These are phyloP conservation scores for Suillus luteus DNA, from an alignment of 768 basidiomycete species.

Conservation along the genomic window DNA sequence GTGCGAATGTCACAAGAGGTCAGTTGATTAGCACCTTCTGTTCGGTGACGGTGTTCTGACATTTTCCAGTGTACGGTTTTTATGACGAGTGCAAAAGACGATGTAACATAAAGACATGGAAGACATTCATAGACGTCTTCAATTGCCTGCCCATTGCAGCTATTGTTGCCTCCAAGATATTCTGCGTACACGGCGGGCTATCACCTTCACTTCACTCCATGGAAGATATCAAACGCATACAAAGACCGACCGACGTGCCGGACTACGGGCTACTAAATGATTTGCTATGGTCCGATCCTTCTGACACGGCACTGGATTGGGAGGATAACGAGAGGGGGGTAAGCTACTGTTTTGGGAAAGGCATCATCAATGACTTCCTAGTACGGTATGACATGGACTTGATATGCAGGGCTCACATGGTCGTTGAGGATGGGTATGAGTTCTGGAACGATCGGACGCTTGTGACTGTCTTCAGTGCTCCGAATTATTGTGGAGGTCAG, in stretches of 20 bases:
- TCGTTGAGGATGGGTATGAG: conserved; percentile 98
- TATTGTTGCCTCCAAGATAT: conserved; percentile 98
- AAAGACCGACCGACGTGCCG: conserved; percentile 96
- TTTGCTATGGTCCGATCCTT: conserved; percentile 97
- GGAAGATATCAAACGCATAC: conserved; percentile 99
- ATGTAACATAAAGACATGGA: conserved; percentile 99
- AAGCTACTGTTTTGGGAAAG: conserved; percentile 98
- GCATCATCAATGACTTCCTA: conserved; percentile 94
- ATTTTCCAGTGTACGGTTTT: conserved; percentile 86
- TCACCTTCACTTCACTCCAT: conserved; percentile 92
- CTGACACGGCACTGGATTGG: conserved; percentile 97
- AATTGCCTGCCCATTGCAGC: conserved; percentile 98
- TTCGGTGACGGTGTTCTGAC: conserved; percentile 22
- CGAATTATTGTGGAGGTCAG: conserved; percentile 94
- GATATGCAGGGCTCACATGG: conserved; percentile 99
- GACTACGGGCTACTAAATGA: conserved; percentile 98
- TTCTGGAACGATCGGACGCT: conserved; percentile 99
- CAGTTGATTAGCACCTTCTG: conserved; percentile 28
- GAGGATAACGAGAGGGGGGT: conserved; percentile 99
- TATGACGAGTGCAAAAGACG: conserved; percentile 99
- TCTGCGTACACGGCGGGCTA: conserved; percentile 97
- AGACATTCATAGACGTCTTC: conserved; percentile 99
- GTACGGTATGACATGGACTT: conserved; percentile 97
- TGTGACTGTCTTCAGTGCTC: conserved; percentile 98
- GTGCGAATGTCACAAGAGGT: conserved; percentile 99